Percentiles rank a stretch among this genome's conserved stretches.
Conservation (phyloP, 2,329 filamentous ascomycete species). For the Stachybotrys chartarum region DNA sequence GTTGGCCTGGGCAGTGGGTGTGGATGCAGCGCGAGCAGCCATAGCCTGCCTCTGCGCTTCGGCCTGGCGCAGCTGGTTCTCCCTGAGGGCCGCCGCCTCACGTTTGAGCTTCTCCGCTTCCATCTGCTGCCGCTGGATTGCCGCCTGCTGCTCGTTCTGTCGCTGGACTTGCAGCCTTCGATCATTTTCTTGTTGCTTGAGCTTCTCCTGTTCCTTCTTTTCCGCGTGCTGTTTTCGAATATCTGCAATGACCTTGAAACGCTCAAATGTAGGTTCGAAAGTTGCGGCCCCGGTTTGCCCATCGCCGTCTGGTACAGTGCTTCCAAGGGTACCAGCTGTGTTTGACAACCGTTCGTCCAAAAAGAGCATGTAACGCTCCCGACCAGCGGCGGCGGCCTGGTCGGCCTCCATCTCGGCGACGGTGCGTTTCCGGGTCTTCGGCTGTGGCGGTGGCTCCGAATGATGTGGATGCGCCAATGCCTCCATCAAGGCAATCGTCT, state of each 20-base stretch:
- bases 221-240: slow-evolving; percentile 75
- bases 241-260: slow-evolving; percentile 84
- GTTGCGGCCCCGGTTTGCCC: slow-evolving; percentile 62
- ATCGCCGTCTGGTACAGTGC: slow-evolving; percentile 59
- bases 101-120: slow-evolving; percentile 35
- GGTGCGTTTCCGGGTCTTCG: slow-evolving; percentile 87
- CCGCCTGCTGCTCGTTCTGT: slow-evolving; percentile 34
- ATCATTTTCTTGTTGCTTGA: slow-evolving; percentile 55
- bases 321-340: slow-evolving; percentile 48
- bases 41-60: slow-evolving; percentile 27
- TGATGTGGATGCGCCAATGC: slow-evolving; percentile 71
- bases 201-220: slow-evolving; percentile 68
- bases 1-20: slow-evolving; percentile 17
- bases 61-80: slow-evolving; percentile 27
- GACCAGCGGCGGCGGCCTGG: slow-evolving; percentile 81
- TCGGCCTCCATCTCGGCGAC: slow-evolving; percentile 93
- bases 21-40: slow-evolving; percentile 22
- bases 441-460: slow-evolving; percentile 66
- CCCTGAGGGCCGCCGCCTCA: slow-evolving; percentile 24
- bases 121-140: slow-evolving; percentile 37
- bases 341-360: slow-evolving; percentile 75
- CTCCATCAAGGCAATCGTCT: slow-evolving; percentile 66
- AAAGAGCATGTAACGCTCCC: slow-evolving; percentile 87
- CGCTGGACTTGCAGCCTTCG: slow-evolving; percentile 41
- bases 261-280: slow-evolving; percentile 81